Evolutionary conservation across 352 stramenopile genomes (phyloP).

Genomic region (Globisporangium middletonii): DNA sequence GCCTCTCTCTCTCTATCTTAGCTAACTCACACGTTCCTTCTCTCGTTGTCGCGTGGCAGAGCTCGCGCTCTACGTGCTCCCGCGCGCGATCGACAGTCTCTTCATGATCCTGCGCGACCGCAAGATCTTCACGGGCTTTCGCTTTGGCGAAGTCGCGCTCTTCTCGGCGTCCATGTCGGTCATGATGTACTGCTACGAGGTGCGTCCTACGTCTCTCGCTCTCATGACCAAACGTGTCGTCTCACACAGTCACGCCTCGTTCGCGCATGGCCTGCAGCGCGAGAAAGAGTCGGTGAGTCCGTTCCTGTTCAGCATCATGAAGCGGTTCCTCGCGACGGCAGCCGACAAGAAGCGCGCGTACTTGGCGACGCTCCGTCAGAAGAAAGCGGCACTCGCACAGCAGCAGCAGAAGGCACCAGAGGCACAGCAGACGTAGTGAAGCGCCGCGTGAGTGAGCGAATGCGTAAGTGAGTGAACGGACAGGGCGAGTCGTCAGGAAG

Average conservation of each 20-base stretch:
- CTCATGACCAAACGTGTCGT: background rate
- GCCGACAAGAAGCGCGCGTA: conserved; percentile 71
- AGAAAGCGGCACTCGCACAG: conserved; percentile 12
- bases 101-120: conserved; percentile 72
- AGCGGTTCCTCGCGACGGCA: conserved; percentile 68
- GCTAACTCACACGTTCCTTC: too few species aligned
- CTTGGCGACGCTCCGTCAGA: conserved; percentile 17
- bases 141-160: conserved; percentile 63
- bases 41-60: too few species aligned
- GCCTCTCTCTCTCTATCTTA: too few species aligned
- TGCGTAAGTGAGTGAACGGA: background rate
- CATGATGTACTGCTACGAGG: conserved; percentile 86
- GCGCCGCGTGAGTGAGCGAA: background rate
- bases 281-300: conserved; percentile 62
- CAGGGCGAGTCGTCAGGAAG: background rate
- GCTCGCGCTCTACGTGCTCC: conserved; percentile 73
- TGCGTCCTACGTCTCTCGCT: conserved; percentile 8
- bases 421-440: background rate
- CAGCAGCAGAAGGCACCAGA: conserved; percentile 8
- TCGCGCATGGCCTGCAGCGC: conserved; percentile 15
- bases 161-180: conserved; percentile 75
- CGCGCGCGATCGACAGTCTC: conserved; percentile 69
- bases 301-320: conserved; percentile 63
- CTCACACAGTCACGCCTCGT: too few species aligned
- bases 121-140: conserved; percentile 57